Evolutionary conservation across 2,329 filamentous ascomycete species (phyloP), one percentile per base, ranked within the genome.

Genomic region (Lecanoromycetidae sp.): DNA sequence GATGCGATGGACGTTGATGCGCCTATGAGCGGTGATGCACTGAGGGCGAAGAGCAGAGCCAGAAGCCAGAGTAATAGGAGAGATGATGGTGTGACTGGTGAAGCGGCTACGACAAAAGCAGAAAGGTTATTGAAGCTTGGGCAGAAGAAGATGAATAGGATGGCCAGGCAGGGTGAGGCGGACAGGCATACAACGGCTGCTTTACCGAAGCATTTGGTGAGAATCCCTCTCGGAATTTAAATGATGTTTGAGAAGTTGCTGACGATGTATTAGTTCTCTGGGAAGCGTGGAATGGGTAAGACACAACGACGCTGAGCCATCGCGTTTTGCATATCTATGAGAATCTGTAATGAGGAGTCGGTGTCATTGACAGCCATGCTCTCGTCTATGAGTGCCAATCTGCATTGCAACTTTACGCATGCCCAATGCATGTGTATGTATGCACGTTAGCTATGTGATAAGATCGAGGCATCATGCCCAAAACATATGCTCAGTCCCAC

Each of bases 91-190:
- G 81, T 96, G 34, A 75, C 73, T 50, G 77, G 84, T 61, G 76
- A 79, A 54, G 66, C 63, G 45, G 71, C 76, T 41, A 77, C 84
- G 56, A 75, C 72, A 51, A 93, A 90, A 76, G 87, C 86, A 30
- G 88, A 94, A 66, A 80, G 82, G 60, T 72, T 93, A 63, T 76
- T 80, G 62, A 96, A 94, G 76, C 70, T 98, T 63, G 76, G 81
- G 59, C 93, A 98, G 80, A 87, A 90, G 76, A 90, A 87, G 78
- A 95, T 93, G 87, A 98, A 98, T 73, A 79, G 90, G 55, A 91
- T 93, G 83, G 91, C 91, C 36, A 81, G 88, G 66, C 86, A 93
- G 74, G 91, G 91, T 74, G 91, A 98, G 72, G 88, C 83, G 52
- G 91, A 98, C 74, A 80, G 93, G 63, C 90, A 96, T 69, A 79